phyloP scores from a whole-genome alignment of 768 basidiomycete species.

The Mycena capillaripes region DNA sequence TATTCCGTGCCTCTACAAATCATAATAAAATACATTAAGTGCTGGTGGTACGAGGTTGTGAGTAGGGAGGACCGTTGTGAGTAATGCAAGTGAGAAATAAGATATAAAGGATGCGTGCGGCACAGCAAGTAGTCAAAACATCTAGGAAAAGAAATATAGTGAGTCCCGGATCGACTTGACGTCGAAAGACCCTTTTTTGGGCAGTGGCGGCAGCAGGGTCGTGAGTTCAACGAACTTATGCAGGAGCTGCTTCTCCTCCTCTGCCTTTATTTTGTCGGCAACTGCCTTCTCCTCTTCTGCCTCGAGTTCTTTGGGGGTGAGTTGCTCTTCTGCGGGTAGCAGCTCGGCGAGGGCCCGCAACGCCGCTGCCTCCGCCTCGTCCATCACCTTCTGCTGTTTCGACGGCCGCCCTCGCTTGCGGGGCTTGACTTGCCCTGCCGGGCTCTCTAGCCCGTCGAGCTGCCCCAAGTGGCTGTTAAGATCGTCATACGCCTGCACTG shows the following conservation, averaged over 20 bases:
- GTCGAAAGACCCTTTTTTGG: conserved; percentile 88
- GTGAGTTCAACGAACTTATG: conserved; percentile 81
- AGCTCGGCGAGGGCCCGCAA: background rate
- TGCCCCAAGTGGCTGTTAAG: conserved; percentile 8
- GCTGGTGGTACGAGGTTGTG: conserved; percentile 30
- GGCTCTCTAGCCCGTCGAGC: conserved; percentile 32
- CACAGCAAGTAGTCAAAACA: conserved; percentile 5
- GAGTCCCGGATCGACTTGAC: conserved; percentile 86
- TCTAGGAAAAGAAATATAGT: conserved; percentile 94
- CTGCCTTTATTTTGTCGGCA: background rate
- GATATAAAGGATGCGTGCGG: conserved; percentile 15
- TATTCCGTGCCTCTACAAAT: conserved; percentile 30
- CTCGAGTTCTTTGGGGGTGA: conserved; percentile 22
- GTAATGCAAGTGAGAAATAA: conserved; percentile 31
- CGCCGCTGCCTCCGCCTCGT: conserved; percentile 35
- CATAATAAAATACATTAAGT: conserved; percentile 36
- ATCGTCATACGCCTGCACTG: conserved; percentile 43
- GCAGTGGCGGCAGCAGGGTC: conserved; percentile 85
- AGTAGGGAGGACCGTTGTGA: conserved; percentile 24
- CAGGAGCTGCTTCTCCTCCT: conserved; percentile 30
- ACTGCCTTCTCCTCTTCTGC: conserved; percentile 1
- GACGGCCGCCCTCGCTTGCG: conserved; percentile 39
- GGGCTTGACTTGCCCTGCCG: conserved; percentile 26
- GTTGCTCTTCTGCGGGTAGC: conserved; percentile 18
- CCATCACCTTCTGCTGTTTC: conserved; percentile 39